These are phyloP conservation scores for Puccinia novopanici DNA, from an alignment of 1,284 basidiomycete genomes.

Conservation along the genomic window DNA sequence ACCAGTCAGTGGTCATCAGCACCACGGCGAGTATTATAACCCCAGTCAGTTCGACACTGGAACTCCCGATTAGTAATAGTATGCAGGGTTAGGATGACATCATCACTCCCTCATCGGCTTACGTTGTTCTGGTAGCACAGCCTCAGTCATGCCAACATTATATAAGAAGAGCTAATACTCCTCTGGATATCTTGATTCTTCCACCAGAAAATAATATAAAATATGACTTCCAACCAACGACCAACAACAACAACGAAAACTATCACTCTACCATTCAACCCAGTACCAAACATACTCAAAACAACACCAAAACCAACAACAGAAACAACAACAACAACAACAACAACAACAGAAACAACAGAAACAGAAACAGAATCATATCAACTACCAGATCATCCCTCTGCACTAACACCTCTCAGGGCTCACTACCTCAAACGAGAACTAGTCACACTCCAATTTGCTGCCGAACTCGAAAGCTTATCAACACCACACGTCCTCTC, in stretches of 20 bases:
- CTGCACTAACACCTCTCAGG: constrained; percentile 73
- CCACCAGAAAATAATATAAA: not conserved
- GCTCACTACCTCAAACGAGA: constrained; percentile 95
- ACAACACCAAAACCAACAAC: not conserved
- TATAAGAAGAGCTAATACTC: no score
- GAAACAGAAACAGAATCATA: not conserved
- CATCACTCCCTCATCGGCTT: no score
- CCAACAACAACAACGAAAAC: not conserved
- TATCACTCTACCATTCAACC: not conserved
- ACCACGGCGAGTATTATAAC: no score
- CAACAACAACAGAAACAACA: not conserved
- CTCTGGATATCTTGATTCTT: no score
- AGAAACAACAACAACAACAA: not conserved
- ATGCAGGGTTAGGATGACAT: no score
- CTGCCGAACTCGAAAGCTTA: constrained; percentile 72
- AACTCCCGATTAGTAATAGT: no score
- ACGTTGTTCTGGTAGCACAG: no score
- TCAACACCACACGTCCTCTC: constrained; percentile 73
- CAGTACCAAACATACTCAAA: not conserved
- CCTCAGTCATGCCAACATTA: no score
- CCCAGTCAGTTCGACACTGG: no score
- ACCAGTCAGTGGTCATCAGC: no score
- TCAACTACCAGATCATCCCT: constrained; percentile 17
- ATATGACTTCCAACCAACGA: not conserved
- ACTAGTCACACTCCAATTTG: constrained; percentile 82